phyloP scores from a whole-genome alignment of 2,329 filamentous ascomycete species.

The Cladosporium sp. region DNA sequence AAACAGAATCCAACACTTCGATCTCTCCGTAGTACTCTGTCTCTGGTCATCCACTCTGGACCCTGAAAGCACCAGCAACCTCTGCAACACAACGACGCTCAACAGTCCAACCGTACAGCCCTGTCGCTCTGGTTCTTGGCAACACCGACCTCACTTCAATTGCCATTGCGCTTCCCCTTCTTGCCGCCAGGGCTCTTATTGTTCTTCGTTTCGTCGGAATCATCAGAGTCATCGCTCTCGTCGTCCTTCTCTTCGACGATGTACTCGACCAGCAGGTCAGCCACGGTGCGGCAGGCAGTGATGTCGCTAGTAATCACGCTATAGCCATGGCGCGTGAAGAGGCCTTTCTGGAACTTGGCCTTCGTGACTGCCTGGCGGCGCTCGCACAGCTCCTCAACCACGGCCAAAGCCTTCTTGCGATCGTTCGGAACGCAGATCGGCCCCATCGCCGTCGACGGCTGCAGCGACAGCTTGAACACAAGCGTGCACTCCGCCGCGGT shows the following conservation, averaged over 20 bases:
- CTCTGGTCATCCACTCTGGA: too few relatives aligned
- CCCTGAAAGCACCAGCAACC: too few relatives aligned
- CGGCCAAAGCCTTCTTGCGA: neutral
- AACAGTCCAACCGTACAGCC: neutral
- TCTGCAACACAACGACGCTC: neutral
- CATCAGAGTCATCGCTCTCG: neutral
- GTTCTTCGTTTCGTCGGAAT: neutral
- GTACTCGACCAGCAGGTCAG: conserved; percentile 5
- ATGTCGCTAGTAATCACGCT: neutral
- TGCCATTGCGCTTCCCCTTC: neutral
- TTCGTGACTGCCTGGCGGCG: neutral
- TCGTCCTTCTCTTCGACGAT: conserved; percentile 11
- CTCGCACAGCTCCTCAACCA: neutral
- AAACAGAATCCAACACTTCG: too few relatives aligned
- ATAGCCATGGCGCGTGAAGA: neutral
- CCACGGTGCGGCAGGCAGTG: conserved; percentile 5
- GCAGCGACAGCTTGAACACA: conserved; percentile 3
- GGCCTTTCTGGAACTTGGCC: neutral
- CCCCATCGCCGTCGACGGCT: conserved; percentile 8
- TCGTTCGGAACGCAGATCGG: neutral
- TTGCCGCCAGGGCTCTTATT: neutral
- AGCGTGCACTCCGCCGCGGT: neutral
- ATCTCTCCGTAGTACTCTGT: too few relatives aligned
- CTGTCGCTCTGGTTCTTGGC: neutral
- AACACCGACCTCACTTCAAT: neutral